Evolutionary conservation across 495 filamentous ascomycete genomes (phyloP).

Genomic region (Lepidopterella palustris): DNA sequence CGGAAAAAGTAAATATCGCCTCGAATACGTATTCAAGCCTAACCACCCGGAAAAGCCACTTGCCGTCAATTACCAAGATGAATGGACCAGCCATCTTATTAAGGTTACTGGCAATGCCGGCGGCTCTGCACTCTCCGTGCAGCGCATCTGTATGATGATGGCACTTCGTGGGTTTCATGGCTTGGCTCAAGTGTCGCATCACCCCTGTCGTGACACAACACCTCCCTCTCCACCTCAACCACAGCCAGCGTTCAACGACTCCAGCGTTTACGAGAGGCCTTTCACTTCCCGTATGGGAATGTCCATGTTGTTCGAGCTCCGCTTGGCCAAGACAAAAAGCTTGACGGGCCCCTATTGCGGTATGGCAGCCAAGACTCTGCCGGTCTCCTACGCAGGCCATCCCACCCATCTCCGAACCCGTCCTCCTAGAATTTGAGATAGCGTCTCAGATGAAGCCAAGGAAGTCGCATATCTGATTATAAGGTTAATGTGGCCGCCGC

Average conservation of each 20-base stretch:
- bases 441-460: constrained; percentile 28
- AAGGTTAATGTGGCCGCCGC: constrained; percentile 25
- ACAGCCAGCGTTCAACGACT: background rate
- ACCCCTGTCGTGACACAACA: constrained; percentile 26
- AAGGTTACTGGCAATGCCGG: background rate
- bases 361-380: constrained; percentile 19
- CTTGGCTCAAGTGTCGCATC: constrained; percentile 22
- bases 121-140: constrained; percentile 17
- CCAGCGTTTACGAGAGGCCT: background rate
- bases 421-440: constrained; percentile 26
- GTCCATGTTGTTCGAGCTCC: background rate
- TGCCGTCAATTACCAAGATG: constrained; percentile 11
- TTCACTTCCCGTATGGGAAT: constrained; percentile 3
- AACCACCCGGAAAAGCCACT: constrained; percentile 8
- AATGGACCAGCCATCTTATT: background rate
- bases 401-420: constrained; percentile 10
- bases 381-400: constrained; percentile 12
- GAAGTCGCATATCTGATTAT: constrained; percentile 25
- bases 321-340: constrained; percentile 19
- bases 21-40: background rate
- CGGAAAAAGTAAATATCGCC: background rate
- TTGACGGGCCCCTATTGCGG: constrained; percentile 19
- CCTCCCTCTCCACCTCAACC: constrained; percentile 16
- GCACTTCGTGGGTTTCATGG: constrained; percentile 22
- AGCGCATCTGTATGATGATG: constrained; percentile 3